Base-by-base conservation (phyloP, 148 eudicot species). In the Camellia sinensis region DNA sequence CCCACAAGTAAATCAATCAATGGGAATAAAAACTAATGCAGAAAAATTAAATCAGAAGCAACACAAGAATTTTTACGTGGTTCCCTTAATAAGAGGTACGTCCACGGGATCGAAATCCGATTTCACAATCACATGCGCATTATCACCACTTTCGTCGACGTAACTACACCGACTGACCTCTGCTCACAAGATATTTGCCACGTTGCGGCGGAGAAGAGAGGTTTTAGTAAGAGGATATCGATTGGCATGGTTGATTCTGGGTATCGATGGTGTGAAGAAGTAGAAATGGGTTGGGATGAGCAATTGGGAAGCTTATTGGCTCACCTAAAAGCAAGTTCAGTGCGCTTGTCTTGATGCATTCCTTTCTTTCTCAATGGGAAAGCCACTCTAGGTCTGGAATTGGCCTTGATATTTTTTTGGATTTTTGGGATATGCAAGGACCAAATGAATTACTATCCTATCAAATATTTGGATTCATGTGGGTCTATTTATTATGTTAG, bases 271-370 rank as follows among this genome's bases (percentile, higher is more conserved):
- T 45, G 70, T 84, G 6, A 76, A 64, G 40, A 70, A 81, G 70
- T 76, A 69, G 52, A 3, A 0, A 43, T 29, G 45, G 8, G 75
- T 82, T 4, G 69, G 68, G 11, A 60, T 45, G 77, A 84, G 88
- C 44, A 15, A 78, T 17, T 85, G 86, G 88, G 83, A 77, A 2
- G 54, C 9, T 5, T 37, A 14, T 1, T 67, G 63, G 57, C 56
- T 85, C 6, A 79, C 59, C n/a, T 2, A 18, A 5, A 83, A 61
- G 2, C 88, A 88, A 73, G 72, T 88, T 56, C 5, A 46, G 19
- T 83, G 83, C 8, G 88, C 88, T 17, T 18, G 70, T 74, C 53
- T 83, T 77, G 86, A 83, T 83, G 88, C 86, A 5, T 88, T 50
- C 63, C 64, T 83, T 29, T 77, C 88, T 9, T 85, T 56, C 19